Conservation (phyloP, 1,139 yeast genomes). For the Saccharomyces pastorianus region DNA sequence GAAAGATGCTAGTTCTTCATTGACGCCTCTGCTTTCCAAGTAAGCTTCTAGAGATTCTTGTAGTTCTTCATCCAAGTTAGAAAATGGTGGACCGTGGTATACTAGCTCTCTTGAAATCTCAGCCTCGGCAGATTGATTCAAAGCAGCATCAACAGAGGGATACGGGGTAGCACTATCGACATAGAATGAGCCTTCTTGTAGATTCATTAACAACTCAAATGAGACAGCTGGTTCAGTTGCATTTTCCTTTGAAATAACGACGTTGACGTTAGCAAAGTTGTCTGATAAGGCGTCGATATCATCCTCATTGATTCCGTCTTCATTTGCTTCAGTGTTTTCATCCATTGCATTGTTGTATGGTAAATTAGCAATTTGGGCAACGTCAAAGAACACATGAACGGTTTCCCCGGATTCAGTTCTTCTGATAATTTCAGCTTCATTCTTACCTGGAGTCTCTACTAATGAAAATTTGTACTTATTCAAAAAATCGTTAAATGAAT, state of each 20-base stretch:
- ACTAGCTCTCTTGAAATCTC: slow-evolving; percentile 58
- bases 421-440: slow-evolving; percentile 65
- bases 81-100: slow-evolving; percentile 87
- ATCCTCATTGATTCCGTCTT: slow-evolving; percentile 36
- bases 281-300: slow-evolving; percentile 46
- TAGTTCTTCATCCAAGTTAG: slow-evolving; percentile 75
- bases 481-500: slow-evolving; percentile 37
- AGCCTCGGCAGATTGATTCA: slow-evolving; percentile 53
- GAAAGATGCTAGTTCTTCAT: slow-evolving; percentile 68
- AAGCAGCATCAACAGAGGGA: slow-evolving; percentile 48
- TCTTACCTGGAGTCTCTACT: slow-evolving; percentile 47
- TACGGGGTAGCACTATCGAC: slow-evolving; percentile 70
- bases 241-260: slow-evolving; percentile 61
- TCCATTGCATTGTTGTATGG: slow-evolving; percentile 31
- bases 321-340: slow-evolving; percentile 34
- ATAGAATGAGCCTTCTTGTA: slow-evolving; percentile 56
- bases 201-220: slow-evolving; percentile 58
- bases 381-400: slow-evolving; percentile 72
- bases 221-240: slow-evolving; percentile 55
- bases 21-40: slow-evolving; percentile 66
- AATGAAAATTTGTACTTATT: slow-evolving; percentile 48
- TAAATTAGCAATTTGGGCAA: slow-evolving; percentile 67
- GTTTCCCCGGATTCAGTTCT: slow-evolving; percentile 52
- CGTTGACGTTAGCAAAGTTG: slow-evolving; percentile 65
- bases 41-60: slow-evolving; percentile 73